Evolutionary conservation across 192 early-diverging fungal species (phyloP), one percentile per base, ranked within the genome.

Genomic region (Coemansia sp.): DNA sequence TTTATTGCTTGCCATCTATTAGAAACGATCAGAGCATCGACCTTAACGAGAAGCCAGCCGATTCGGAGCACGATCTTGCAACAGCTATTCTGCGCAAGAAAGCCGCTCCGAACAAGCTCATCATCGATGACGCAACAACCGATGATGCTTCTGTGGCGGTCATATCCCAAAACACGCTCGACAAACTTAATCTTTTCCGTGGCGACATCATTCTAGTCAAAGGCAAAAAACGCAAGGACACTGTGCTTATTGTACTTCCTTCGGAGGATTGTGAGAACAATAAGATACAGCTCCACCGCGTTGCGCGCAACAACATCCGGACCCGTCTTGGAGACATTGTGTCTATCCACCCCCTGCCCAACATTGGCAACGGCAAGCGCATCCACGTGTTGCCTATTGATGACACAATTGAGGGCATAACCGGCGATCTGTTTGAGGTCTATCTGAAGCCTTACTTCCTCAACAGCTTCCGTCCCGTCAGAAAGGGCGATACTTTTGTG

Each of bases 371-470:
- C 77, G 97, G 95, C 63, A 91, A 92, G 81, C 93, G 94, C 68
- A 94, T 99, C 72, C 94, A 98, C 63, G 95, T 98, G 44, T 84
- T 97, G 43, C 97, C 97, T 46, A 95, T 98, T 61, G 96, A 98
- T 79, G 97, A 99, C 80, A 95, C 96, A 65, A 88, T 99, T 64
- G 97, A 99, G 82, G 97, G 97, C 38, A 83, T 99, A 59, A 94
- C 95, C 13, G 97, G 96, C 40, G 97, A 98, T 76, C 85, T 99
- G 68, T 99, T 99, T 74, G 97, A 99, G 69, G 90, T 94, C 56
- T 98, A 93, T 81, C 84, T 99, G 55, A 99, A 99, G 85, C 96
- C 96, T 39, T 99, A 99, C 85, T 99, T 99, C 77, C 68, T 95
- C 78, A 95, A 99, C 77, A 95, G 96, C 46, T 98, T 98, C 84